phyloP scores from a whole-genome alignment of 1,139 yeast genomes.

The Lodderomyces elongisporus region DNA sequence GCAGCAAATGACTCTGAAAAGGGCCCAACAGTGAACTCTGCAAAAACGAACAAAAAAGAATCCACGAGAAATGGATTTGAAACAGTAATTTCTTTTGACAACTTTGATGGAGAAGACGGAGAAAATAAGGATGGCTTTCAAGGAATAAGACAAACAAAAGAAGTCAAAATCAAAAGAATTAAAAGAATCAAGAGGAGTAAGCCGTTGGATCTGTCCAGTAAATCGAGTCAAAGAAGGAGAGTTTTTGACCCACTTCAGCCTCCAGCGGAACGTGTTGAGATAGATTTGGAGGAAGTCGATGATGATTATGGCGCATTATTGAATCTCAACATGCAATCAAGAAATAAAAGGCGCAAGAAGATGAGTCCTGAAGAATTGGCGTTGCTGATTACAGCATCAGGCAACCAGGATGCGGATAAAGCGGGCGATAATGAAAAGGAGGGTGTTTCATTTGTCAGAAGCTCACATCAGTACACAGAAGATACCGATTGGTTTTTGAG shows the following conservation, averaged over 20 bases:
- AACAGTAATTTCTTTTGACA: conserved; percentile 20
- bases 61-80: conserved; percentile 4
- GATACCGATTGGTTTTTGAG: conserved; percentile 57
- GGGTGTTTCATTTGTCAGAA: conserved; percentile 13
- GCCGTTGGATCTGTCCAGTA: conserved; percentile 13
- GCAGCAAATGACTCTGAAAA: no score
- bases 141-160: no score
- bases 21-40: conserved; percentile 3
- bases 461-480: conserved; percentile 38
- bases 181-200: conserved; percentile 37
- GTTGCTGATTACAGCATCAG: conserved; percentile 33
- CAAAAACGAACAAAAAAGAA: conserved; percentile 10
- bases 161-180: no score
- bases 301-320: conserved; percentile 45
- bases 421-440: conserved; percentile 25
- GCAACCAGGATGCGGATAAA: conserved; percentile 27
- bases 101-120: conserved; percentile 32
- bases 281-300: conserved; percentile 35
- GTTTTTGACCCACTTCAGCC: conserved; percentile 7
- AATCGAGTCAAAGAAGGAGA: conserved; percentile 1
- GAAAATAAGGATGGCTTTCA: conserved; percentile 25
- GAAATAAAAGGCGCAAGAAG: conserved; percentile 11
- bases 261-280: conserved; percentile 15
- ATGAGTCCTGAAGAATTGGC: conserved; percentile 47
- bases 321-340: conserved; percentile 34